Percentiles rank a stretch among this genome's conserved stretches.
Evolutionary conservation across 169 alveolate genomes (phyloP).

Genomic region (Blepharisma undulans): DNA sequence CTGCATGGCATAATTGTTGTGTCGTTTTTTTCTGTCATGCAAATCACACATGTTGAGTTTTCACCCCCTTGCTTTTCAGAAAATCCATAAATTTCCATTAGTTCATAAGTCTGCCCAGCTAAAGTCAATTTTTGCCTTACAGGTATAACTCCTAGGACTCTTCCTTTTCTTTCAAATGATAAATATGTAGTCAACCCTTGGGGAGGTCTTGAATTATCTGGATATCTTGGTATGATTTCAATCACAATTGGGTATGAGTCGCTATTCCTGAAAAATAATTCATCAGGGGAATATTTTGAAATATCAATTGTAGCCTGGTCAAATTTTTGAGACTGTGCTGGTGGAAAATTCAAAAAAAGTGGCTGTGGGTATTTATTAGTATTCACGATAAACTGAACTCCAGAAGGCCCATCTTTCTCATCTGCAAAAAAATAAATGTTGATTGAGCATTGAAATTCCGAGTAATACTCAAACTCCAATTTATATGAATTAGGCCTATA

Average conservation of each 20-base stretch:
- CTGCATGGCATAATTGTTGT: constrained; percentile 82
- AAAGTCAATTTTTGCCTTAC: not conserved
- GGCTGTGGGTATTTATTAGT: not conserved
- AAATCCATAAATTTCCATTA: constrained; percentile 15
- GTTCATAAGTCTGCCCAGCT: not conserved
- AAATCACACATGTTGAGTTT: constrained; percentile 60
- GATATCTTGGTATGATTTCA: not conserved
- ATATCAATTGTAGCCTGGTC: not conserved
- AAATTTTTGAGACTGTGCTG: not conserved
- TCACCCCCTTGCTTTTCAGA: not conserved
- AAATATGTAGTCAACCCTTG: not conserved
- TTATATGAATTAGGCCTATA: not conserved
- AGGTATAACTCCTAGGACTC: not conserved
- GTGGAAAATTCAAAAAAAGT: not conserved
- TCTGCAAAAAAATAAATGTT: not conserved
- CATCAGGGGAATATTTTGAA: not conserved
- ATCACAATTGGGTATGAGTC: constrained; percentile 8
- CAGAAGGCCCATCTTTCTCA: not conserved
- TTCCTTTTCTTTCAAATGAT: not conserved
- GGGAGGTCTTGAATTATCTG: not conserved
- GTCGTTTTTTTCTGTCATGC: constrained; percentile 67
- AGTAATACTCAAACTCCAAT: not conserved
- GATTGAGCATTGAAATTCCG: not conserved
- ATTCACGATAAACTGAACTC: not conserved
- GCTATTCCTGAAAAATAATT: not conserved